phyloP scores from a whole-genome alignment of 192 early-diverging fungal species.

The Umbelopsis isabellina region DNA sequence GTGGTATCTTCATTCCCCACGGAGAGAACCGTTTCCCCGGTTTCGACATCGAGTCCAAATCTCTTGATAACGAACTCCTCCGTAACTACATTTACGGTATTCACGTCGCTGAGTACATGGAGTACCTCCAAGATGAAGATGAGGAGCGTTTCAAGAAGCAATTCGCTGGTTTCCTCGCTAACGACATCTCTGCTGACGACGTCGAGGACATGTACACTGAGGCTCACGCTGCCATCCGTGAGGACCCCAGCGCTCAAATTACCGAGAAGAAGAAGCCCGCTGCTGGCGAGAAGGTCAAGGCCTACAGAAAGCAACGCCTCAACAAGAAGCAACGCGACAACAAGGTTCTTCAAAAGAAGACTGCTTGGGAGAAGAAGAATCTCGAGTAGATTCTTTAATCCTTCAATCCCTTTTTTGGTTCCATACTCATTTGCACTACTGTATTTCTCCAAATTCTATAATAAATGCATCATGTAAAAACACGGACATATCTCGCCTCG shows the following conservation, averaged over 20 bases:
- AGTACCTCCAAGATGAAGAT: slow-evolving; percentile 97
- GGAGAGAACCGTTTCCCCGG: slow-evolving; percentile 96
- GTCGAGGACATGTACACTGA: slow-evolving; percentile 94
- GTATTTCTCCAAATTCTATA: too few relatives aligned
- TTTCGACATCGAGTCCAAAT: slow-evolving; percentile 85
- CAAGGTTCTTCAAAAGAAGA: slow-evolving; percentile 86
- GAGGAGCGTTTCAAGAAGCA: slow-evolving; percentile 97
- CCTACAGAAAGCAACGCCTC: slow-evolving; percentile 62
- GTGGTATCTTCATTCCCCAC: slow-evolving; percentile 98
- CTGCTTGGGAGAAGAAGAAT: slow-evolving; percentile 39
- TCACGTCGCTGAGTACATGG: slow-evolving; percentile 99
- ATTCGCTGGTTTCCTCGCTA: slow-evolving; percentile 92
- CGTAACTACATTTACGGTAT: slow-evolving; percentile 97
- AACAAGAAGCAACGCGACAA: slow-evolving; percentile 93
- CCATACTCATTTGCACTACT: too few relatives aligned
- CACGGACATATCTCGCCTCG: too few relatives aligned
- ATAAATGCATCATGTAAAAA: too few relatives aligned
- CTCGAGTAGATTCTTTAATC: slow-evolving; percentile 2
- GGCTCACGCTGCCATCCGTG: slow-evolving; percentile 93
- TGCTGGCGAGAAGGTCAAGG: slow-evolving; percentile 76
- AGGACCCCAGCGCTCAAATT: slow-evolving; percentile 74
- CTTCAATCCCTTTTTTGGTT: too few relatives aligned
- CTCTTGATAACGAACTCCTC: slow-evolving; percentile 89
- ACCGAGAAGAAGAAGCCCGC: slow-evolving; percentile 75
- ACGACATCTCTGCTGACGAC: slow-evolving; percentile 84